Conservation (phyloP, 2,329 filamentous ascomycete genomes). For the Fusarium sp. region DNA sequence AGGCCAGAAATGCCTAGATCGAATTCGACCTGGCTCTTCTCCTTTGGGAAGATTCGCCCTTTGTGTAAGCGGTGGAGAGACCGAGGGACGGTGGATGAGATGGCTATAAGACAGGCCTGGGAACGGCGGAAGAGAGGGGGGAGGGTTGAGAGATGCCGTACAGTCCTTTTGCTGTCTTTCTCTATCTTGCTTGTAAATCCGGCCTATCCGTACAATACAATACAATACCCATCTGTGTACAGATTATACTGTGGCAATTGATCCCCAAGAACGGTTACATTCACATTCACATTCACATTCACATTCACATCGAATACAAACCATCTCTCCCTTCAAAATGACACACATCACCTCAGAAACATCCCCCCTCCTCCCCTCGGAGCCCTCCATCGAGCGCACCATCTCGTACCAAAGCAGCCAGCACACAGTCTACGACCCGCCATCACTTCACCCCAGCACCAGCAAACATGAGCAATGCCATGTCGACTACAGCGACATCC, state of each 20-base stretch:
- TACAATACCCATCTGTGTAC: neutral
- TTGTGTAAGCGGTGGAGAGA: constrained; percentile 21
- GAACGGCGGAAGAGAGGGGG: neutral
- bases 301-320: too few species aligned
- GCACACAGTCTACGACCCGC: constrained; percentile 22
- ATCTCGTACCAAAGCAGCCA: constrained; percentile 37
- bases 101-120: constrained; percentile 29
- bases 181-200: neutral
- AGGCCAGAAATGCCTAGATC: neutral
- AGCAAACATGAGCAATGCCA: constrained; percentile 40
- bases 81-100: constrained; percentile 11
- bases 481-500: constrained; percentile 54
- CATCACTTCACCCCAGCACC: constrained; percentile 38
- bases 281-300: too few species aligned
- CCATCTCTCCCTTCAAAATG: constrained; percentile 21
- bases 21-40: constrained; percentile 20
- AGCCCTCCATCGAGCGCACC: constrained; percentile 44
- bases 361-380: constrained; percentile 47
- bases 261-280: neutral
- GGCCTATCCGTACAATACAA: neutral
- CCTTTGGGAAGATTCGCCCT: constrained; percentile 18
- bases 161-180: neutral
- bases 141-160: neutral
- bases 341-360: constrained; percentile 44
- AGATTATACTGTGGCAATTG: constrained; percentile 15